These are phyloP conservation scores for Purshia tridentata DNA, from an alignment of 306 rosid species.

Conservation along the genomic window DNA sequence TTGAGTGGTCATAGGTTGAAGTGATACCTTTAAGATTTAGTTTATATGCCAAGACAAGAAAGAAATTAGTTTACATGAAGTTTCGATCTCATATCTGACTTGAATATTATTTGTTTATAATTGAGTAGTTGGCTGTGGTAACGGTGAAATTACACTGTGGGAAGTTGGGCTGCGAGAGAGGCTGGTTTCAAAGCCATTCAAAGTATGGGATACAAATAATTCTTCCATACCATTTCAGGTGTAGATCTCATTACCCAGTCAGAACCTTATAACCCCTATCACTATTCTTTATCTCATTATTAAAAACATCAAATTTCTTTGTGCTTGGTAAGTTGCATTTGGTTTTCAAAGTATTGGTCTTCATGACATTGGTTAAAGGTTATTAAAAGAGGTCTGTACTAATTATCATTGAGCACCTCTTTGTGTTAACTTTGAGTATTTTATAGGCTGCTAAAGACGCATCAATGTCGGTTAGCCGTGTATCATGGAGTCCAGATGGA, in stretches of 20 bases:
- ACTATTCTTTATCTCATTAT: neutral
- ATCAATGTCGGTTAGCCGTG: conserved; percentile 54
- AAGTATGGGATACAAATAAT: conserved; percentile 29
- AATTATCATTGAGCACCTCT: neutral
- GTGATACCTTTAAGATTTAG: neutral
- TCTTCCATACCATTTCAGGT: conserved; percentile 50
- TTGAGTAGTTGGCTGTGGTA: conserved; percentile 54
- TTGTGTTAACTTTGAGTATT: conserved; percentile 2
- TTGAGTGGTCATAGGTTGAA: neutral
- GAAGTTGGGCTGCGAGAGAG: conserved; percentile 46
- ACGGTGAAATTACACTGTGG: conserved; percentile 64
- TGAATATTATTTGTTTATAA: conserved; percentile 9
- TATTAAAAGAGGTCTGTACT: neutral
- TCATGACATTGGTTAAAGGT: neutral
- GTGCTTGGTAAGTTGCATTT: neutral
- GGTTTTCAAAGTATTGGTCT: neutral
- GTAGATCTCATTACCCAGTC: neutral
- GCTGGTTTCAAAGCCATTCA: conserved; percentile 47
- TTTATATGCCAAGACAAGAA: neutral
- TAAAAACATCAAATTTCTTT: neutral
- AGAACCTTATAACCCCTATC: neutral
- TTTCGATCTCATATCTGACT: conserved; percentile 16
- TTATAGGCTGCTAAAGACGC: conserved; percentile 53
- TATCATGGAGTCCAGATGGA: conserved; percentile 73
- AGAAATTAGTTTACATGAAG: neutral